A percentile compares a stretch with the other conserved stretches of the same genome.
Conservation (phyloP, 2,329 filamentous ascomycete species). For the Acephala macrosclerotiorum region DNA sequence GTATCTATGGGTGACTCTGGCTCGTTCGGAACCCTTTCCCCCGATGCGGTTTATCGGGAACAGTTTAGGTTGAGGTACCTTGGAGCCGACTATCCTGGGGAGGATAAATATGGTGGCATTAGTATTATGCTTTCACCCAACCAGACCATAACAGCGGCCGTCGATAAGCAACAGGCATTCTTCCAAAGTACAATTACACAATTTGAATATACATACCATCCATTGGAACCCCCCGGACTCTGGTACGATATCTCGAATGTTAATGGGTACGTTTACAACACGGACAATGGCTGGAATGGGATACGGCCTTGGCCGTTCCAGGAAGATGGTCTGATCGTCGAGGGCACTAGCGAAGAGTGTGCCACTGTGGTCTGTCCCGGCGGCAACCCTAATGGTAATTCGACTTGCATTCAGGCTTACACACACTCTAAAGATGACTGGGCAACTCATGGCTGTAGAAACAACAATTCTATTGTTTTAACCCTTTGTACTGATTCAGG, state of each 20-base stretch:
- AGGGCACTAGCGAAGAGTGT: slow-evolving; percentile 2
- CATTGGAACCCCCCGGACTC: background rate
- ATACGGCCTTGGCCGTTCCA: slow-evolving; percentile 7
- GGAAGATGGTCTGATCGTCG: background rate
- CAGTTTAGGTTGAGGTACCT: too few species aligned
- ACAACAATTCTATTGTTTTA: slow-evolving; percentile 9
- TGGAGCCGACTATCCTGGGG: too few species aligned
- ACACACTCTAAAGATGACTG: background rate
- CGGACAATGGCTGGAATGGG: background rate
- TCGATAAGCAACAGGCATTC: background rate
- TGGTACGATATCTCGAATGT: slow-evolving; percentile 13
- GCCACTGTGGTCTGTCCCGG: slow-evolving; percentile 2
- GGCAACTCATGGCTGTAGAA: background rate
- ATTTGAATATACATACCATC: slow-evolving; percentile 13
- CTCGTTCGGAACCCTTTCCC: too few species aligned
- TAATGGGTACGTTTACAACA: background rate
- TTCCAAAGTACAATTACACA: slow-evolving; percentile 6
- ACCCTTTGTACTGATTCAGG: background rate
- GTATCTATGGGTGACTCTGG: too few species aligned
- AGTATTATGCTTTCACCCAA: slow-evolving; percentile 10
- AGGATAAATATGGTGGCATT: too few species aligned
- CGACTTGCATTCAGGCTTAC: slow-evolving; percentile 4
- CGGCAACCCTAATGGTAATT: slow-evolving; percentile 9
- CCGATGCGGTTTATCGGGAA: too few species aligned
- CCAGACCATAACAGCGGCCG: background rate